phyloP scores from a whole-genome alignment of 805 yeast genomes.

The Martiniozyma abietophila region DNA sequence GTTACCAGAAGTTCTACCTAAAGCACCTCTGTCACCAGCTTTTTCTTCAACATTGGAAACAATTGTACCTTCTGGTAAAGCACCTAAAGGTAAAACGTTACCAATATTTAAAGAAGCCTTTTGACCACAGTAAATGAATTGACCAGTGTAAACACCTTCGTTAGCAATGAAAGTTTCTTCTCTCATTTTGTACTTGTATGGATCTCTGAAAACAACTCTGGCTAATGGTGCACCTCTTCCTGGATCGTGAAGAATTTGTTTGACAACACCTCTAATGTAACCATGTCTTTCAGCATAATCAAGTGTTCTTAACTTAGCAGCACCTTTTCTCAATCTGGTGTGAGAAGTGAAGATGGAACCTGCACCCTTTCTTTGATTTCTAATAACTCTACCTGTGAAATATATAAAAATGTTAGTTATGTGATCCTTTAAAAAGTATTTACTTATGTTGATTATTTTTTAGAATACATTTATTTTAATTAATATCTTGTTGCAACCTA shows the following conservation, averaged over 20 bases:
- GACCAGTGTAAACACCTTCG: constrained; percentile 99
- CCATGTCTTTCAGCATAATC: constrained; percentile 99
- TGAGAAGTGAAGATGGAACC: constrained; percentile 99
- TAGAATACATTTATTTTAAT: too few species aligned
- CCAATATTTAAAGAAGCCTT: constrained; percentile 96
- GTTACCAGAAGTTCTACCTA: constrained; percentile 99
- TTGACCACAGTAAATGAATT: constrained; percentile 97
- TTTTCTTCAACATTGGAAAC: constrained; percentile 97
- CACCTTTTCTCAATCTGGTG: constrained; percentile 99
- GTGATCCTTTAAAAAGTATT: too few species aligned
- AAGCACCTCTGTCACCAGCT: constrained; percentile 99
- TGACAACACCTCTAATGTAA: constrained; percentile 98
- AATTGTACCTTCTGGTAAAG: constrained; percentile 99
- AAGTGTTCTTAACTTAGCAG: constrained; percentile 98
- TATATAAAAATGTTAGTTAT: constrained; percentile 2
- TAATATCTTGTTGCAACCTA: too few species aligned
- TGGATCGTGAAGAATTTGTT: constrained; percentile 98
- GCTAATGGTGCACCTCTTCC: constrained; percentile 99
- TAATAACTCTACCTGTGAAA: constrained; percentile 92
- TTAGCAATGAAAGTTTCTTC: constrained; percentile 98
- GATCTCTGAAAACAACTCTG: constrained; percentile 97
- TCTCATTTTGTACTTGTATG: constrained; percentile 96
- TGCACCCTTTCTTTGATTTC: constrained; percentile 99
- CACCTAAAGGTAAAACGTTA: constrained; percentile 93
- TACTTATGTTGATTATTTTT: too few species aligned